These are phyloP conservation scores for Calonectria pteridis DNA, from an alignment of 2,329 filamentous ascomycete species.

Conservation along the genomic window DNA sequence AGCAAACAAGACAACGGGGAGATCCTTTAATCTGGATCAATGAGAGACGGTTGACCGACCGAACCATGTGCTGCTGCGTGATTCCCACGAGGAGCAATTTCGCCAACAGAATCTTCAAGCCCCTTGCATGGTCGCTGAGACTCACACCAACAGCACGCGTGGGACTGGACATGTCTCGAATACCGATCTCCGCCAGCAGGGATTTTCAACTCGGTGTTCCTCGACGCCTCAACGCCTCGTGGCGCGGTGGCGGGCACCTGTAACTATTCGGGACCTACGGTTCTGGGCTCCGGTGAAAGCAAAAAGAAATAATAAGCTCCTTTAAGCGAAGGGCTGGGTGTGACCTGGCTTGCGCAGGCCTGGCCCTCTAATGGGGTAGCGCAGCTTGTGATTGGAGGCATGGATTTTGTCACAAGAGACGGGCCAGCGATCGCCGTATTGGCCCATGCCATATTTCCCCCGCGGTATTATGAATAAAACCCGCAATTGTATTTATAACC, in stretches of 20 bases:
- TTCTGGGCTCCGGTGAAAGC: neutral
- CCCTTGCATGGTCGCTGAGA: neutral
- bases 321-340: neutral
- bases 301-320: constrained; percentile 25
- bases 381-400: constrained; percentile 10
- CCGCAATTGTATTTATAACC: neutral
- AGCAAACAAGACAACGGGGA: constrained; percentile 10
- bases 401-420: constrained; percentile 35
- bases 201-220: constrained; percentile 12
- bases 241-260: constrained; percentile 9
- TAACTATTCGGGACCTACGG: constrained; percentile 16
- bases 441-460: constrained; percentile 10
- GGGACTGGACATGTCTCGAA: neutral
- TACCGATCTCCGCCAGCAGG: constrained; percentile 20
- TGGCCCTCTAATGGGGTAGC: constrained; percentile 1
- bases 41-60: constrained; percentile 1
- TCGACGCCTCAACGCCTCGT: constrained; percentile 11
- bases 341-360: constrained; percentile 18
- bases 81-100: constrained; percentile 12
- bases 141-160: neutral
- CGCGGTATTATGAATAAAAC: neutral
- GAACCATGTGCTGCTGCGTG: constrained; percentile 17
- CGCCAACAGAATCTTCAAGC: constrained; percentile 6
- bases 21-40: constrained; percentile 16
- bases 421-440: constrained; percentile 24